Percentiles rank a stretch among this genome's conserved stretches.
phyloP scores from a whole-genome alignment of 495 filamentous ascomycete species.

The Staphylotrichum tortipilum region DNA sequence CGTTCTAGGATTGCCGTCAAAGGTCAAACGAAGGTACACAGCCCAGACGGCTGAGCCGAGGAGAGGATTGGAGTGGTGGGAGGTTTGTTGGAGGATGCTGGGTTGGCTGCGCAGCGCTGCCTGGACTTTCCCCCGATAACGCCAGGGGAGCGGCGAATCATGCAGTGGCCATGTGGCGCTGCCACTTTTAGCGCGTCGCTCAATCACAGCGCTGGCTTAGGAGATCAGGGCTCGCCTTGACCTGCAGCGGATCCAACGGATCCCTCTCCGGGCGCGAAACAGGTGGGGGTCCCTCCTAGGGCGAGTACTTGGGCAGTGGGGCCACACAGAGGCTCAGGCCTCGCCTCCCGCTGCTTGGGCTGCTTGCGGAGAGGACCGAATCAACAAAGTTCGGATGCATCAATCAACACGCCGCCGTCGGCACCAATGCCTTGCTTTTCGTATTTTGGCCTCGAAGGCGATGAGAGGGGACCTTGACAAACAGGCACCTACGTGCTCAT shows the following conservation, averaged over 20 bases:
- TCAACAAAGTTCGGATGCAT: no score
- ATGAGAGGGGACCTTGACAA: no score
- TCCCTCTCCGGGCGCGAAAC: not conserved
- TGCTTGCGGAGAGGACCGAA: no score
- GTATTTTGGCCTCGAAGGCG: no score
- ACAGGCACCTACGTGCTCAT: no score
- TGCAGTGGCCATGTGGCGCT: not conserved
- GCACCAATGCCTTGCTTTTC: no score
- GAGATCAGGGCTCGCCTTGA: not conserved
- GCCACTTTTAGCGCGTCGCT: constrained; percentile 11
- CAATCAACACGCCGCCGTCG: no score
- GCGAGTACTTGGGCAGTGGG: no score
- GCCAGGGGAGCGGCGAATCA: constrained; percentile 14
- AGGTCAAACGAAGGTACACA: constrained; percentile 26
- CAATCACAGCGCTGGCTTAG: no score
- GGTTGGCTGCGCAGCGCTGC: no score
- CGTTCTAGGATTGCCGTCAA: constrained; percentile 10
- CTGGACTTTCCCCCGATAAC: constrained; percentile 10
- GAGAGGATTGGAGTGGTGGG: constrained; percentile 1
- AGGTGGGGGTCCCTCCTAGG: not conserved
- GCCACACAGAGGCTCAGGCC: no score
- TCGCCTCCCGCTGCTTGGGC: no score
- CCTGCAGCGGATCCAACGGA: not conserved
- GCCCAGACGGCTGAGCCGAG: constrained; percentile 23
- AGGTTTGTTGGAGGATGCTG: constrained; percentile 1